These are phyloP conservation scores for Verticillium nubilum DNA, from an alignment of 2,329 filamentous ascomycete species.

Conservation along the genomic window DNA sequence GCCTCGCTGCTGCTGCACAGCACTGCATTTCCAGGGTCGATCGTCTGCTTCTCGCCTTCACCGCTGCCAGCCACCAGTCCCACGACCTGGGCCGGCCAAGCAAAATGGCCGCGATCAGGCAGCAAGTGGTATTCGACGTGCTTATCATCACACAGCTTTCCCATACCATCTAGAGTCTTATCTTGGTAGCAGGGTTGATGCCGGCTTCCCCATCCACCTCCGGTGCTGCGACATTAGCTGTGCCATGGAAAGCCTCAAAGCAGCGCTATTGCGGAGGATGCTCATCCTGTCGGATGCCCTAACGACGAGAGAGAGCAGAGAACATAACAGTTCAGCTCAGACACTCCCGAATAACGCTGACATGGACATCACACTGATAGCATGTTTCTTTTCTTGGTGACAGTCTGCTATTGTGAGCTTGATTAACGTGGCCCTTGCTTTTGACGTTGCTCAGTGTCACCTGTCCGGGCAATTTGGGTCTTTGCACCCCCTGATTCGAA, in stretches of 20 bases:
- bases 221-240: neutral
- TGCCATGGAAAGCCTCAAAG: neutral
- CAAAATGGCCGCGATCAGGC: neutral
- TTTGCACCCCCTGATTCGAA: neutral
- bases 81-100: neutral
- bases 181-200: neutral
- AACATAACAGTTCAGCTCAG: neutral
- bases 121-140: neutral
- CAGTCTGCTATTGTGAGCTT: neutral
- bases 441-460: neutral
- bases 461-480: neutral
- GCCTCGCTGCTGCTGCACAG: neutral
- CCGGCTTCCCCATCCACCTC: neutral
- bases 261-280: neutral
- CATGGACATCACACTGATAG: neutral
- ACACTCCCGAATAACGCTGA: neutral
- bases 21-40: neutral
- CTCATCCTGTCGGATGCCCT: neutral
- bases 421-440: neutral
- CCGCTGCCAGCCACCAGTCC: neutral
- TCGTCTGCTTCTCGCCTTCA: neutral
- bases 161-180: neutral
- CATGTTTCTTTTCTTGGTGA: neutral
- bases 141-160: neutral
- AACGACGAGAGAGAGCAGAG: neutral